A percentile compares a stretch with the other conserved stretches of the same genome.
Evolutionary conservation across 192 early-diverging fungal genomes (phyloP).

Genomic region (Gaertneriomyces sp.): DNA sequence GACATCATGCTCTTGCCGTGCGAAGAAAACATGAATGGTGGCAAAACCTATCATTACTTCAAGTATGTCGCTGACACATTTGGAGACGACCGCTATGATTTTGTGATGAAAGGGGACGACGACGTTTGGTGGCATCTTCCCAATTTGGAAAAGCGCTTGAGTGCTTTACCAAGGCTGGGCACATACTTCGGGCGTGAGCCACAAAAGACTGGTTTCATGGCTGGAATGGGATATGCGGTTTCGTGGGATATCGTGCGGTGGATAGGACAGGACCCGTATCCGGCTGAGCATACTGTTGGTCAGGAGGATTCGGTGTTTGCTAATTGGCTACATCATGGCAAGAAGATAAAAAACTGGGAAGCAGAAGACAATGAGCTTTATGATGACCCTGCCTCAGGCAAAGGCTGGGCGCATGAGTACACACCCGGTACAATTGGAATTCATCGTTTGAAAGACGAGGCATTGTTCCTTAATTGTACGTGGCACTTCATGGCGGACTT

Average conservation of each 20-base stretch:
- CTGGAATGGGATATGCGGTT: conserved; percentile 34
- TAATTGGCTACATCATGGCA: conserved; percentile 11
- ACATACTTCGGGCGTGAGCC: conserved; percentile 29
- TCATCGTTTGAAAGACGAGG: conserved; percentile 27
- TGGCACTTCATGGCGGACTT: conserved; percentile 12
- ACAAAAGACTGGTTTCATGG: conserved; percentile 20
- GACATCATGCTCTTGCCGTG: conserved; percentile 27
- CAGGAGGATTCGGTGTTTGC: conserved; percentile 30
- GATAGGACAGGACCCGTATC: conserved; percentile 16
- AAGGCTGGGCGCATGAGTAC: conserved; percentile 27
- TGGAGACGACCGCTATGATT: conserved; percentile 13
- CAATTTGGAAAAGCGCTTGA: conserved; percentile 21
- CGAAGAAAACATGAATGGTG: conserved; percentile 36
- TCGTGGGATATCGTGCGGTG: conserved; percentile 33
- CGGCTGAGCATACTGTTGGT: conserved; percentile 11
- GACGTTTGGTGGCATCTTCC: conserved; percentile 35
- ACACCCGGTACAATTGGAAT: conserved; percentile 27
- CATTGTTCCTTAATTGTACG: conserved; percentile 11
- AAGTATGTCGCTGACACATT: conserved; percentile 4
- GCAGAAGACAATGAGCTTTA: conserved; percentile 23
- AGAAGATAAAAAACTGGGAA: conserved; percentile 18
- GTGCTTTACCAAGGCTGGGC: not conserved
- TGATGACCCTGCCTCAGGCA: conserved; percentile 14
- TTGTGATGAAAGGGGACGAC: conserved; percentile 37
- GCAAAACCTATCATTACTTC: conserved; percentile 32